phyloP scores from a whole-genome alignment of 768 basidiomycete genomes.

The Pulveroboletus sp. region DNA sequence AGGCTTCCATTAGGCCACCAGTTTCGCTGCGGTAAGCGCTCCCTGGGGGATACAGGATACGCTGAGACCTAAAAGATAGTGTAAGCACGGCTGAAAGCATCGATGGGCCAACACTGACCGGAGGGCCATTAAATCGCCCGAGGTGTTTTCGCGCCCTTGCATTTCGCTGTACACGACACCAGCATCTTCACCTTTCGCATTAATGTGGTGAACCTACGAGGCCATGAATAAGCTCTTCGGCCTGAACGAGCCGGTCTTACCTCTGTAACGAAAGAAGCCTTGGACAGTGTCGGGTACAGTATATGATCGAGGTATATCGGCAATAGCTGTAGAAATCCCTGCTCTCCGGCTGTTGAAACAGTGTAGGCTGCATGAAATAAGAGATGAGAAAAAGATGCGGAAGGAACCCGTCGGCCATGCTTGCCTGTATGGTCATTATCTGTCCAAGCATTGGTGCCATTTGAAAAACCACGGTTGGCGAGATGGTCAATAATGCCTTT shows the following conservation, averaged over 20 bases:
- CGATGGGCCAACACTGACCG: constrained; percentile 43
- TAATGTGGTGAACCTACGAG: constrained; percentile 86
- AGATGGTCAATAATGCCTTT: constrained; percentile 94
- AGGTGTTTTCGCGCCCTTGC: constrained; percentile 94
- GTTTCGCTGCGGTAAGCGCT: constrained; percentile 97
- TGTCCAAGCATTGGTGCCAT: constrained; percentile 96
- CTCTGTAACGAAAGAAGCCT: constrained; percentile 74
- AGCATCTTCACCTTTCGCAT: constrained; percentile 83
- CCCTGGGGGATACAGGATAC: constrained; percentile 69
- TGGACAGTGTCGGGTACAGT: constrained; percentile 90
- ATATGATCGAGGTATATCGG: constrained; percentile 96
- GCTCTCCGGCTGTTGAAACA: constrained; percentile 89
- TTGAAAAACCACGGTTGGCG: constrained; percentile 90
- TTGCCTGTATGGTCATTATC: constrained; percentile 79
- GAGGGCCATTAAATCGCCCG: constrained; percentile 85
- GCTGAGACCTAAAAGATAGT: constrained; percentile 57
- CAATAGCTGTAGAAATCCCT: constrained; percentile 82
- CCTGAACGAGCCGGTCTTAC: constrained; percentile 27
- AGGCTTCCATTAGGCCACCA: constrained; percentile 89
- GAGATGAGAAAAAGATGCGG: neutral
- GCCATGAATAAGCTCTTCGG: constrained; percentile 2
- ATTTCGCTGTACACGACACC: constrained; percentile 98
- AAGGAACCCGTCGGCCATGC: neutral
- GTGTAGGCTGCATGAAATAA: constrained; percentile 62
- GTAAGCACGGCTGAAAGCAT: constrained; percentile 1